Conservation (phyloP, 768 basidiomycete genomes). For the Leccinellum rugosiceps region DNA sequence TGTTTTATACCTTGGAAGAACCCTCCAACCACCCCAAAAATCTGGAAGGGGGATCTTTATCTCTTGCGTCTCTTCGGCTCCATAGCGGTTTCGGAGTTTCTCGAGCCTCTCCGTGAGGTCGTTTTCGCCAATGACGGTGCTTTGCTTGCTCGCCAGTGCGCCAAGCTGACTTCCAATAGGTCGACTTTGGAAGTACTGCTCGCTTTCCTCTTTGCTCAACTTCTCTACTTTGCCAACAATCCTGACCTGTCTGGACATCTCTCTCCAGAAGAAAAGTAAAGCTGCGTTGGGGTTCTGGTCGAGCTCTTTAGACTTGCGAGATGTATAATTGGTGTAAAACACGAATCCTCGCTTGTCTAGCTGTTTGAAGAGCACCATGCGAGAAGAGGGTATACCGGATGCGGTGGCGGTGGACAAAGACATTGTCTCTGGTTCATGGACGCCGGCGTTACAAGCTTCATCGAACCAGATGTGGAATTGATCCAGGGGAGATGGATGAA, state of each 20-base stretch:
- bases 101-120: conserved; percentile 62
- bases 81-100: conserved; percentile 56
- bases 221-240: conserved; percentile 85
- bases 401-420: conserved; percentile 70
- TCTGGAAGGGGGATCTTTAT: conserved; percentile 71
- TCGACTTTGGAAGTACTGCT: conserved; percentile 77
- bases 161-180: conserved; percentile 85
- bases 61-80: conserved; percentile 38
- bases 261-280: conserved; percentile 89
- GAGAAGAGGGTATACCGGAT: conserved; percentile 76
- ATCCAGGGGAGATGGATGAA: conserved; percentile 66
- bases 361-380: conserved; percentile 90
- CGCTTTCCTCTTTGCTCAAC: conserved; percentile 65
- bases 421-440: conserved; percentile 90
- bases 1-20: conserved; percentile 73
- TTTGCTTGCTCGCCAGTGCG: conserved; percentile 94
- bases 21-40: conserved; percentile 96
- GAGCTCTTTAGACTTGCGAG: conserved; percentile 86
- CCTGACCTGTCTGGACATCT: conserved; percentile 75
- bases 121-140: conserved; percentile 69
- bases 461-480: conserved; percentile 91
- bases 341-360: conserved; percentile 88
- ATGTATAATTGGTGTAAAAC: conserved; percentile 96
- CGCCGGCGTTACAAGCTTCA: conserved; percentile 51
- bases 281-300: conserved; percentile 73